Evolutionary conservation across 2,329 filamentous ascomycete species (phyloP).

Genomic region (Hypoxylon sp.): DNA sequence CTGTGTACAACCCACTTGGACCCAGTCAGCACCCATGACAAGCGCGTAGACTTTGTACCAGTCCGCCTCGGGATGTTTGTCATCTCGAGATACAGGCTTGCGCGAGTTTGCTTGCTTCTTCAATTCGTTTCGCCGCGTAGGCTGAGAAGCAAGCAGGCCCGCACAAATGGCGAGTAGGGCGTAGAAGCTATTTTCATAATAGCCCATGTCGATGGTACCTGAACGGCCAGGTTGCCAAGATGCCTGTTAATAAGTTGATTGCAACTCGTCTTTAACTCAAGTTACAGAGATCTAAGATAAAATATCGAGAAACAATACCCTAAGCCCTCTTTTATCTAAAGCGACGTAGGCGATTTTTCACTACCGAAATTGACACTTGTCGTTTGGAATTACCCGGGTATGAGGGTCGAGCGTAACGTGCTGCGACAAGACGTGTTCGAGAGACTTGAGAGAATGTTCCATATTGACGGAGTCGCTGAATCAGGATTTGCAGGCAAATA

Average conservation of each 20-base stretch:
- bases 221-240: constrained; percentile 7
- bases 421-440: constrained; percentile 46
- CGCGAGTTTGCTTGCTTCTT: constrained; percentile 42
- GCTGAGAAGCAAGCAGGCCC: constrained; percentile 50
- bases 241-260: constrained; percentile 20
- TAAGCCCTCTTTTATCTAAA: constrained; percentile 28
- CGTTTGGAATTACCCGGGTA: constrained; percentile 52
- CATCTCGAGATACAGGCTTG: constrained; percentile 44
- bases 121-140: constrained; percentile 47
- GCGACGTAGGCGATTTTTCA: constrained; percentile 1
- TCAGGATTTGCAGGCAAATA: constrained; percentile 38
- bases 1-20: constrained; percentile 55
- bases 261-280: constrained; percentile 25
- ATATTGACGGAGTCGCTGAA: constrained; percentile 32
- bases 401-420: constrained; percentile 43
- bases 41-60: constrained; percentile 62
- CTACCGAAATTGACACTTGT: constrained; percentile 51
- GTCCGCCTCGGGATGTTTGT: constrained; percentile 57
- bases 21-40: constrained; percentile 62
- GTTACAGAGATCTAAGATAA: constrained; percentile 28
- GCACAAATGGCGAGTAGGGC: constrained; percentile 46
- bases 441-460: constrained; percentile 32
- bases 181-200: constrained; percentile 49
- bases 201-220: constrained; percentile 39
- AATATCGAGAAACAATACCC: constrained; percentile 16